Evolutionary conservation across 1,284 basidiomycete species (phyloP).

Genomic region (Ustilago hordei): DNA sequence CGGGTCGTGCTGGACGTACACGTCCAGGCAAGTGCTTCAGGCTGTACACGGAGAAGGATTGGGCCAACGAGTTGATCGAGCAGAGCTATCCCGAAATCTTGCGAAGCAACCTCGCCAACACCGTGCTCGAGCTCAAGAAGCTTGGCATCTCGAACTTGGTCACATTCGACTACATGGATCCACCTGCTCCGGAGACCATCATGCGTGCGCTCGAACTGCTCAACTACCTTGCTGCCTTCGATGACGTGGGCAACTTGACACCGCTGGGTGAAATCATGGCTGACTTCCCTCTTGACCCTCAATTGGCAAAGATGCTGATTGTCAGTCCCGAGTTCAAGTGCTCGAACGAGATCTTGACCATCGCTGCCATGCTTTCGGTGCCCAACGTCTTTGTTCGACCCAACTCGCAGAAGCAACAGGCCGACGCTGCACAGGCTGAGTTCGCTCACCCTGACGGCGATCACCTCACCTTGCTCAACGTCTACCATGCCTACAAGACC

Average conservation of each 20-base stretch:
- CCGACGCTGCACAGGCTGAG: conserved; percentile 89
- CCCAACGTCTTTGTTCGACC: conserved; percentile 95
- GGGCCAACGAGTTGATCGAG: conserved; percentile 85
- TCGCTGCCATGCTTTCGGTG: conserved; percentile 93
- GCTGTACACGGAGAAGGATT: conserved; percentile 96
- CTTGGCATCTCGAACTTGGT: conserved; percentile 78
- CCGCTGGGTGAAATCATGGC: conserved; percentile 91
- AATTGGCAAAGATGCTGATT: conserved; percentile 91
- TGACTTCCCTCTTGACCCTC: conserved; percentile 96
- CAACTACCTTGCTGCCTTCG: conserved; percentile 90
- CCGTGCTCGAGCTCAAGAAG: conserved; percentile 93
- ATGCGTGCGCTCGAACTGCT: conserved; percentile 97
- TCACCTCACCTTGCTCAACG: conserved; percentile 93
- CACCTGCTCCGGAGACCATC: conserved; percentile 87
- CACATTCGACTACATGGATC: conserved; percentile 82
- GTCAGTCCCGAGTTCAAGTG: conserved; percentile 94
- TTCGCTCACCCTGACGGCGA: conserved; percentile 94
- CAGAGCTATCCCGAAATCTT: conserved; percentile 97
- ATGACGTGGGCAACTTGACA: conserved; percentile 94
- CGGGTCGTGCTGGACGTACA: conserved; percentile 95
- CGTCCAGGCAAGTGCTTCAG: conserved; percentile 97
- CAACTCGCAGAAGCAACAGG: conserved; percentile 80
- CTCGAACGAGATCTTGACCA: conserved; percentile 93
- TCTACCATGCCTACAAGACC: conserved; percentile 90
- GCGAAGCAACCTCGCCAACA: conserved; percentile 84